Base-by-base conservation (phyloP, 2,329 filamentous ascomycete species). In the Fusarium subglutinans region DNA sequence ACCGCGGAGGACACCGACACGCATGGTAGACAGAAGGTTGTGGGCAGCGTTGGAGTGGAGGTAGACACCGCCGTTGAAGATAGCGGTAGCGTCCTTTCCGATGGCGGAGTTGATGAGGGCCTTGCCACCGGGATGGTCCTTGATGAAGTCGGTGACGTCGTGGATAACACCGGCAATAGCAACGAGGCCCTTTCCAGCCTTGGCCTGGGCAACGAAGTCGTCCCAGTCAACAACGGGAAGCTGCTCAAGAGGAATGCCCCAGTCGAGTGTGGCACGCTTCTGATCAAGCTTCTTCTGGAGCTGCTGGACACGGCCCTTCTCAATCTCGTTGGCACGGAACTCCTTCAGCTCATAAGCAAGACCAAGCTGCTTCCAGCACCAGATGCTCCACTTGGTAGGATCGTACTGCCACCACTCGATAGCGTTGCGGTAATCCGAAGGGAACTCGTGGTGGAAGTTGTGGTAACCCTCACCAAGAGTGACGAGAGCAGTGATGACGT, bases 361-460 rank as follows among this genome's bases (percentile, higher is more conserved):
- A 67, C 94, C 94, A 63, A 96, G 84, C 84, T 92, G 90, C 90
- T 96, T 96, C 92, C 93, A 95, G 68, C 87, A 79, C 91, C 91
- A 94, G 86, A 97, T 97, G 81, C 86, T 89, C 94, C 94, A 96
- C 87, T 97, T 97, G 82, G 94, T 97, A 53, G 94, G 94, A 82
- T 97, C 94, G 80, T 97, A 97, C 81, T 97, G 94, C 86, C 91
- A 92, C 94, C 94, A 97, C 84, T 94, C 88, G 77, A 96, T 96
- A 71, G 94, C 94, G 82, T 97, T 97, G 82, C 94, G 93, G 90
- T 96, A 97, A 83, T 97, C 94, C 17, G 93, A 96, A 62, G 94
- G 94, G 85, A 97, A 97, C 83, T 97, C 94, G 88, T 97, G 94
- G 86, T 97, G 94, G 89, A 97, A 97, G 89, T 97, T 97, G 89